Conservation (phyloP, 805 yeast species). For the Starmerella lactis-condensi region DNA sequence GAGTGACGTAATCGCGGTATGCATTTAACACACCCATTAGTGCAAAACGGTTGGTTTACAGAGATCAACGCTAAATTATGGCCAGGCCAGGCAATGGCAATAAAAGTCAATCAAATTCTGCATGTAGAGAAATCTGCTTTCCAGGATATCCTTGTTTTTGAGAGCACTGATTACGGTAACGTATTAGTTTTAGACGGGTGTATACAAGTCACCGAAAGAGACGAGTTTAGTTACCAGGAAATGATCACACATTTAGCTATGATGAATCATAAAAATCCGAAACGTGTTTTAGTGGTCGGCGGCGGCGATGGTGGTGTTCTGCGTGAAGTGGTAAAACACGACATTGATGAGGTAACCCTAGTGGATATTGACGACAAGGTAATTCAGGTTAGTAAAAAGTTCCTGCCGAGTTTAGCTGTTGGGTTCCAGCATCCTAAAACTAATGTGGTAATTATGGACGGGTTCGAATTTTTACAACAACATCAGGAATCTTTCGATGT, state of each 20-base stretch:
- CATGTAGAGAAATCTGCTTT: conserved; percentile 72
- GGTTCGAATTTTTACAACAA: conserved; percentile 83
- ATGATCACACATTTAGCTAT: conserved; percentile 91
- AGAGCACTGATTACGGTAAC: conserved; percentile 85
- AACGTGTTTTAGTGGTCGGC: conserved; percentile 83
- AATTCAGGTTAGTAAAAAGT: conserved; percentile 67
- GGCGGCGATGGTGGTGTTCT: conserved; percentile 99
- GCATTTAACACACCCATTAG: conserved; percentile 16
- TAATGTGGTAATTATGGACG: conserved; percentile 82
- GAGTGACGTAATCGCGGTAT: conserved; percentile 13
- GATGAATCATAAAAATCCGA: conserved; percentile 87
- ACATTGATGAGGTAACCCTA: conserved; percentile 72
- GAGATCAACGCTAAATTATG: conserved; percentile 91
- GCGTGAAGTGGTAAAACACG: conserved; percentile 82
- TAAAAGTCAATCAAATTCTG: conserved; percentile 69
- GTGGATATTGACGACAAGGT: conserved; percentile 95
- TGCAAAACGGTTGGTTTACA: conserved; percentile 80
- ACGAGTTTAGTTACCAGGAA: conserved; percentile 94
- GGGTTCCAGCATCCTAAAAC: conserved; percentile 79
- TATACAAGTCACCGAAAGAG: conserved; percentile 92
- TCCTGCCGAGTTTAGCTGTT: conserved; percentile 70
- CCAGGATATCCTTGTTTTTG: conserved; percentile 87
- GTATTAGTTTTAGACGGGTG: conserved; percentile 88
- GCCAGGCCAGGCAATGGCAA: conserved; percentile 97
- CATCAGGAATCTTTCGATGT: conserved; percentile 79